These are phyloP conservation scores for Calonectria pauciramosa DNA, from an alignment of 2,329 filamentous ascomycete species.

Conservation along the genomic window DNA sequence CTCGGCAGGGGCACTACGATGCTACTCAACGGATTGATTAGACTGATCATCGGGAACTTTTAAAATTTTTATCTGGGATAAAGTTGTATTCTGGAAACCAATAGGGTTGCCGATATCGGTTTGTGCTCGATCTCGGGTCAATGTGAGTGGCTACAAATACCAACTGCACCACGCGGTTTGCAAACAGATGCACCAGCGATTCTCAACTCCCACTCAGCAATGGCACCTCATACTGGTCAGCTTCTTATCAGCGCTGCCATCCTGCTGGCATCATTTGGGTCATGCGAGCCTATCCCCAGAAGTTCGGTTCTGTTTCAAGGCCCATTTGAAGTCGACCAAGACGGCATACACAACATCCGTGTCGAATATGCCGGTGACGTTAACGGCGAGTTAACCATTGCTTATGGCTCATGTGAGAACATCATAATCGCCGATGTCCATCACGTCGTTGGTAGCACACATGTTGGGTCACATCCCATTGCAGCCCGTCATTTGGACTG, in stretches of 20 bases:
- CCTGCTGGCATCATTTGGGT: background rate
- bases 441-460: slow-evolving; percentile 33
- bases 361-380: slow-evolving; percentile 33
- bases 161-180: background rate
- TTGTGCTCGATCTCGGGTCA: background rate
- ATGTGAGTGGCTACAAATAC: background rate
- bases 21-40: background rate
- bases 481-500: slow-evolving; percentile 31
- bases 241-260: background rate
- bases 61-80: background rate
- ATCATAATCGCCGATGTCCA: slow-evolving; percentile 26
- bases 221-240: background rate
- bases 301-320: slow-evolving; percentile 11
- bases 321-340: slow-evolving; percentile 17
- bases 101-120: background rate
- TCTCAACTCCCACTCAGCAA: background rate
- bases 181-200: background rate
- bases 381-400: slow-evolving; percentile 36
- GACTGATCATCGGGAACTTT: background rate
- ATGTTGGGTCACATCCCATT: slow-evolving; percentile 10
- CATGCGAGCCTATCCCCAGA: slow-evolving; percentile 5
- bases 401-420: slow-evolving; percentile 39
- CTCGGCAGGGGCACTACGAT: background rate
- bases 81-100: background rate
- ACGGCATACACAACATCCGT: slow-evolving; percentile 29